Evolutionary conservation across 768 basidiomycete genomes (phyloP), one percentile per base, ranked within the genome.

Genomic region (Leccinum olivaceopallidum): DNA sequence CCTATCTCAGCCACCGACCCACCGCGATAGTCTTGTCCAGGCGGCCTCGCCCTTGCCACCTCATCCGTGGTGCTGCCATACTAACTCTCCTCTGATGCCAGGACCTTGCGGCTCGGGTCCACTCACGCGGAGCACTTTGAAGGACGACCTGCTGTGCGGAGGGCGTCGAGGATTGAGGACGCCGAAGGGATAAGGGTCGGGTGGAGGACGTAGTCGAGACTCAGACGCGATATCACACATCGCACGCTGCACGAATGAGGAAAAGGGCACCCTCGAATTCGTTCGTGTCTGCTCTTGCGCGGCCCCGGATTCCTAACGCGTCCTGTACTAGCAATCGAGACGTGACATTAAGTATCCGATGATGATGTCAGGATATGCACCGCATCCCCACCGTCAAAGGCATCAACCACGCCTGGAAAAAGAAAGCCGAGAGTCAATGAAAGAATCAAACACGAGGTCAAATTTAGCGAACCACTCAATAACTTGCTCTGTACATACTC

Each of bases 131-230:
- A 71, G 36, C 0, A 51, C 5, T 47, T 60, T 65, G n/a, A 71
- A 69, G 30, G 71, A 56, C 22, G 62, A 0, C 77, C 77, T 1
- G 78, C 74, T 2, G 60, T 28, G 6, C 70, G 64, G 20, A 85
- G 76, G 4, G 73, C 73, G 9, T 68, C 67, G 26, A 26, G 4
- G 14, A 84, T 1, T 32, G 30, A 85, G 28, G 71, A 67, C 20
- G 70, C 61, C 80, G 81, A 85, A 12, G 60, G 44, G 14, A 68
- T 24, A 14, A 53, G 53, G 2, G 32, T 63, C 6, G 63, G 63
- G 8, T 72, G 66, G 30, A 69, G 53, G 48, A 72, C 30, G 10
- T 70, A 61, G 47, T 10, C 16, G 37, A 39, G 16, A 9, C 30
- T 9, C 30, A 8, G 30, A 37, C 16, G 6, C 37, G 16, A 5